phyloP scores from a whole-genome alignment of 257 asterid genomes.

The Thymus mandschuricus region DNA sequence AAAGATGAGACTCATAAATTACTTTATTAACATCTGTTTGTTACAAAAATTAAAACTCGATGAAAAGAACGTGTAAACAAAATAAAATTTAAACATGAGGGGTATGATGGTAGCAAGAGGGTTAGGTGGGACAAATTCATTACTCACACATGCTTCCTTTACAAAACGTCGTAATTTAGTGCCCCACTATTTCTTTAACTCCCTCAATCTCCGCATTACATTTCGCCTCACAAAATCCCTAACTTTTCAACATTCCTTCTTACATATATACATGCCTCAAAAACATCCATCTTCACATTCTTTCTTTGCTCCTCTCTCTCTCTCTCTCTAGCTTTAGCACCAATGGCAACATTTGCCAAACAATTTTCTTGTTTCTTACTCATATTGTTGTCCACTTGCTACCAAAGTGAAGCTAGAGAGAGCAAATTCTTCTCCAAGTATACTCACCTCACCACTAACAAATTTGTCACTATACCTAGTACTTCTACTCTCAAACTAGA shows the following conservation, averaged over 20 bases:
- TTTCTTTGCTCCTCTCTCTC: not conserved
- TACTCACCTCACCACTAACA: slow-evolving; percentile 32
- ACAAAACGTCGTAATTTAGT: slow-evolving; percentile 41
- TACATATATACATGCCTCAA: not conserved
- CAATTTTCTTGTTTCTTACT: slow-evolving; percentile 37
- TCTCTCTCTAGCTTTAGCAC: not conserved
- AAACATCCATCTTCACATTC: slow-evolving; percentile 1
- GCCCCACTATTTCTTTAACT: slow-evolving; percentile 45
- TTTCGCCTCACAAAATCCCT: slow-evolving; percentile 32
- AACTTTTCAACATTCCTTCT: not conserved
- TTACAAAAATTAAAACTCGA: not conserved
- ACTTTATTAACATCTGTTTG: no score
- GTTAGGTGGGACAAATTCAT: slow-evolving; percentile 43
- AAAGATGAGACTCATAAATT: no score
- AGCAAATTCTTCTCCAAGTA: slow-evolving; percentile 50
- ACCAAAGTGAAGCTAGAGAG: slow-evolving; percentile 51
- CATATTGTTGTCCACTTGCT: slow-evolving; percentile 23
- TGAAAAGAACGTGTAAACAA: no score
- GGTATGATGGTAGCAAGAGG: not conserved
- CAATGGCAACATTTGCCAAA: slow-evolving; percentile 46
- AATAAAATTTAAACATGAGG: not conserved
- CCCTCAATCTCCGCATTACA: slow-evolving; percentile 63
- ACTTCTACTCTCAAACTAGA: slow-evolving; percentile 14
- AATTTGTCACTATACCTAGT: slow-evolving; percentile 25
- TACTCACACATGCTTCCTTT: slow-evolving; percentile 50